These are phyloP conservation scores for Tuber borchii DNA, from an alignment of 495 filamentous ascomycete genomes.

Conservation along the genomic window DNA sequence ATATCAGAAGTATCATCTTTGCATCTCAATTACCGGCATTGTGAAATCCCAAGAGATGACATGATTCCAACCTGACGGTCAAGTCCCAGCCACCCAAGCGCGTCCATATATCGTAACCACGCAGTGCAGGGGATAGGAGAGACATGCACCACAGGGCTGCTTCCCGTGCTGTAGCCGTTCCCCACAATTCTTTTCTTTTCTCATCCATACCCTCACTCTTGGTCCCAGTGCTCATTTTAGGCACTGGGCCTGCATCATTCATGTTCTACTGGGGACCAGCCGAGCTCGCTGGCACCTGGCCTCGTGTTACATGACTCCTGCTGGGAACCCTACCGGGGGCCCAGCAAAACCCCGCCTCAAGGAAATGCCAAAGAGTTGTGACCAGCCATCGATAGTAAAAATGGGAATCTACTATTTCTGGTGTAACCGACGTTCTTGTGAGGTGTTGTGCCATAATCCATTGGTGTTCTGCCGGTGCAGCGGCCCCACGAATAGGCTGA, in stretches of 20 bases:
- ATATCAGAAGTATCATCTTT: neutral
- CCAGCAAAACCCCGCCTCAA: neutral
- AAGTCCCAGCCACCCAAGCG: neutral
- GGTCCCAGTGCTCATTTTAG: neutral
- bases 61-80: neutral
- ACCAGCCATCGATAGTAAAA: neutral
- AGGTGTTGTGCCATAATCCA: neutral
- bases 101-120: neutral
- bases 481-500: neutral
- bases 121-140: neutral
- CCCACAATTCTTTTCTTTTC: conserved; percentile 5
- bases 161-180: neutral
- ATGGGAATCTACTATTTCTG: neutral
- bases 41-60: neutral
- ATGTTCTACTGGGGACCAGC: neutral
- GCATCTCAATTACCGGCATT: neutral
- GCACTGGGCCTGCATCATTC: neutral
- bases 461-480: neutral
- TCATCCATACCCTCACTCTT: neutral
- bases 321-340: neutral
- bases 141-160: neutral
- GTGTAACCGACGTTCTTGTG: conserved; percentile 4
- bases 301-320: neutral
- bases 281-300: neutral
- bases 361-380: neutral